Evolutionary conservation across 2,329 filamentous ascomycete species (phyloP), one percentile per base, ranked within the genome.

Genomic region (Pseudogymnoascus sp.): DNA sequence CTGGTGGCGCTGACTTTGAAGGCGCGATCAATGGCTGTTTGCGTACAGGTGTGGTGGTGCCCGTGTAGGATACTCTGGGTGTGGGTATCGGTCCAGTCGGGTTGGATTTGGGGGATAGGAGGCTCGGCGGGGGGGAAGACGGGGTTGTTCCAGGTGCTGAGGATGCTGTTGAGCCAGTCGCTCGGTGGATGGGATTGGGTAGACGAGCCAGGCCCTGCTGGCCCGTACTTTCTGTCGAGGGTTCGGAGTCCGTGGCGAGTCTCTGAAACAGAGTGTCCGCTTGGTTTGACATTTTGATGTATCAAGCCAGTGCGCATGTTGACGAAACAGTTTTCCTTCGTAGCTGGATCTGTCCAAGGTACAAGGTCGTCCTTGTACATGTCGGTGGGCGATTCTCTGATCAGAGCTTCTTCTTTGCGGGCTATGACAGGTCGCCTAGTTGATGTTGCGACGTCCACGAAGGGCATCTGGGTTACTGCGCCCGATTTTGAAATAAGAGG

Each of bases 121-220:
- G 73, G 66, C 60, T 84, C 76, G 0, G 73, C 72, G 3, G 72
- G 69, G n/a, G 80, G 74, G 71, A 95, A 96, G 0, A 90, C 77
- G 0, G 90, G 90, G 63, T 92, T 96, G 7, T 87, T 74, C 90
- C 90, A 96, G 7, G 77, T 78, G 36, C 79, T 72, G 1, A 91
- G 73, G 5, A 93, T 68, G 5, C 79, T 75, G 7, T 79, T 76
- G 2, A 92, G 74, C 88, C 87, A 91, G 8, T 72, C 62, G 52
- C 70, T 75, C 6, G 67, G 66, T 27, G 31, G 52, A 29, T 15
- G 10, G 29, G 52, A 5, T 33, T 58, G 29, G 21, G 15, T 10
- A 10, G 52, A 10, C 5, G 31, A 21, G 21, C 21, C 29, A 4
- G 27, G 12, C 2, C 25, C 4, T 5, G 12, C 29, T 29, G 6